A percentile compares a stretch with the other conserved stretches of the same genome.
Conservation (phyloP, 2,329 filamentous ascomycete species). For the Cladosporium sphaerospermum region DNA sequence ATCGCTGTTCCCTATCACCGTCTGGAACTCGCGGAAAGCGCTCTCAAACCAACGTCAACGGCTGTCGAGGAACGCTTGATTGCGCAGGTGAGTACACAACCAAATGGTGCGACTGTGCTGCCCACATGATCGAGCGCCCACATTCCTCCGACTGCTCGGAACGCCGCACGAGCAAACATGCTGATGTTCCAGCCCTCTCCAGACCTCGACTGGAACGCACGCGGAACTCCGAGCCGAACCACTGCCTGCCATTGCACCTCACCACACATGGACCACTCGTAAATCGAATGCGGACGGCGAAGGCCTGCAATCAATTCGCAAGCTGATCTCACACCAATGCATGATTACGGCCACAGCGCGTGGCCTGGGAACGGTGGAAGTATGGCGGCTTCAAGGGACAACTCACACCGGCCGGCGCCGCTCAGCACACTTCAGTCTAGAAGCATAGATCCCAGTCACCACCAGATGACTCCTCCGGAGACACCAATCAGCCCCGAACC, state of each 20-base stretch:
- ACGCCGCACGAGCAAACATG: constrained; percentile 7
- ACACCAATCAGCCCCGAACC: constrained; percentile 15
- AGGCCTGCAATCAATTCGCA: not conserved
- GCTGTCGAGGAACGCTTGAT: no score
- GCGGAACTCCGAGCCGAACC: constrained; percentile 5
- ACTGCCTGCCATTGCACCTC: not conserved
- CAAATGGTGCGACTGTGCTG: no score
- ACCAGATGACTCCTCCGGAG: constrained; percentile 18
- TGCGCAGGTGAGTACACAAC: no score
- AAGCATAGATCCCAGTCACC: not conserved
- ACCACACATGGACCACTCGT: constrained; percentile 10
- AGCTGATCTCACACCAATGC: not conserved
- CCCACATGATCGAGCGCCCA: not conserved
- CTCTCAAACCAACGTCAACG: no score
- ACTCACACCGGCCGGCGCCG: constrained; percentile 1
- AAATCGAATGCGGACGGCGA: not conserved
- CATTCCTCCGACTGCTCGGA: constrained; percentile 7
- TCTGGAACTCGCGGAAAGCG: no score
- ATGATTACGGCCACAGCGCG: constrained; percentile 1
- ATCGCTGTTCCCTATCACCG: no score
- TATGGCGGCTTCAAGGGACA: constrained; percentile 9
- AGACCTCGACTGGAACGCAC: constrained; percentile 2
- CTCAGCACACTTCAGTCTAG: constrained; percentile 6
- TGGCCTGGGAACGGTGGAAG: constrained; percentile 2
- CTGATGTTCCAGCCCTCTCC: constrained; percentile 9